Percentiles rank a stretch among this genome's conserved stretches.
phyloP scores from a whole-genome alignment of 2,329 filamentous ascomycete genomes.

The Magnaporthiopsis rhizophila region DNA sequence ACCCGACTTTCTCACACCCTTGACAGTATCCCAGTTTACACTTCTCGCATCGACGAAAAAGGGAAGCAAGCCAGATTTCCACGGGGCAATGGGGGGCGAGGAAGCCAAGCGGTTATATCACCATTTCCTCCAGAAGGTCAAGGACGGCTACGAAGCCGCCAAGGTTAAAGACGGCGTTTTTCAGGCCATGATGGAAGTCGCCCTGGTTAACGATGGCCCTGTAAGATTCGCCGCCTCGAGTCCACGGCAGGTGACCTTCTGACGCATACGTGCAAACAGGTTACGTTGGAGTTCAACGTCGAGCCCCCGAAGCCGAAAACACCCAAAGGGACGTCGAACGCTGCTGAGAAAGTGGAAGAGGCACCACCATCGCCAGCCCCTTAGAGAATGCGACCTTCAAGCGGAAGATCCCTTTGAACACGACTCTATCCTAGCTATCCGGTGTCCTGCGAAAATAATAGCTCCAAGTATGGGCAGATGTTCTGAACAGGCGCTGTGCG shows the following conservation, averaged over 20 bases:
- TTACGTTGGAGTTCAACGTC: slow-evolving; percentile 29
- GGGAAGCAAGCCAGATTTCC: slow-evolving; percentile 91
- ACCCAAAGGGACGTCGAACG: slow-evolving; percentile 5
- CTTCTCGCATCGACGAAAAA: slow-evolving; percentile 90
- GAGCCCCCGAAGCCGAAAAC: slow-evolving; percentile 12
- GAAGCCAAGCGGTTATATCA: slow-evolving; percentile 78
- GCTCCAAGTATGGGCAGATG: not conserved
- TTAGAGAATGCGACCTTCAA: too few species aligned
- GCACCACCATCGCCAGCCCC: not conserved
- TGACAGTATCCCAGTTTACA: slow-evolving; percentile 97
- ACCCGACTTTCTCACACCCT: not conserved
- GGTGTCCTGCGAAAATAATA: not conserved
- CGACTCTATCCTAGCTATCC: not conserved
- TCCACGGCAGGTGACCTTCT: not conserved
- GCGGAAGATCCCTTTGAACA: too few species aligned
- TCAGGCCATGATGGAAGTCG: slow-evolving; percentile 98
- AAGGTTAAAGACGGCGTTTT: slow-evolving; percentile 93
- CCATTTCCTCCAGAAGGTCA: slow-evolving; percentile 70
- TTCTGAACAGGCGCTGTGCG: too few species aligned
- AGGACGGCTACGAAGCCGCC: slow-evolving; percentile 60
- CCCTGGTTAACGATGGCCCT: slow-evolving; percentile 77
- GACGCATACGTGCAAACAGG: slow-evolving; percentile 18
- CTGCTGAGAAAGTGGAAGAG: not conserved
- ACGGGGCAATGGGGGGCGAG: slow-evolving; percentile 71
- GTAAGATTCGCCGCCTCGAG: slow-evolving; percentile 30